Evolutionary conservation across 345 rosid species (phyloP), one percentile per base, ranked within the genome.

Genomic region (Citrus maxima): DNA sequence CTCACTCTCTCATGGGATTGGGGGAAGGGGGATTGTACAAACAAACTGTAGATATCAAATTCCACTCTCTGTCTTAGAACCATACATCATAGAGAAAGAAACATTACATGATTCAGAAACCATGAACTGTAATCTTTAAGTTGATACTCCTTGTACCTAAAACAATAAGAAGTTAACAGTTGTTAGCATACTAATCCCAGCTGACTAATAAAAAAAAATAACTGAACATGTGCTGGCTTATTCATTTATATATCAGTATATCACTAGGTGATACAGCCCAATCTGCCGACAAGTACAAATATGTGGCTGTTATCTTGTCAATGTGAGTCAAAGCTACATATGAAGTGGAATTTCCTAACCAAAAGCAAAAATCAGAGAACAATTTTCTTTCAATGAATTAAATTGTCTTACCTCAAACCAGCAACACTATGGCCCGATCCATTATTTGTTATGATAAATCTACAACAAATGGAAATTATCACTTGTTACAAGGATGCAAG

Each of bases 81-180:
- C 24, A 22, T 51, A 9, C 32, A 67, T 24, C 51, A 65, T 7
- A 66, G 24, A 42, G 38, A 69, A 27, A 30, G 65, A 76, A 79
- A 49, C 35, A 59, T 64, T 63, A 89, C 98, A 91, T 91, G 87
- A 83, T 86, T 90, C 19, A 89, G 93, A 87, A 93, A 95, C 98
- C 97, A 95, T 21, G 94, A 88, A 86, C 93, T 91, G 84, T 91
- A 95, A 83, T 95, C 99, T 81, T 91, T 85, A 62, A 95, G 95
- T 82, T 92, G 90, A 85, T 95, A 95, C 83, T 95, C 99, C 87
- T 95, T 95, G 89, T 90, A 95, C 87, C 98, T 95, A 74, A 80
- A 64, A 72, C 85, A 60, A 67, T 28, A 71, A 73, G 54, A 73
- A 69, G 10, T 14, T 7, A 76, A 60, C n/a, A 80, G 73, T 37